Percentiles rank a stretch among this genome's conserved stretches.
phyloP scores from a whole-genome alignment of 345 rosid genomes.

The Eutrema yunnanense region DNA sequence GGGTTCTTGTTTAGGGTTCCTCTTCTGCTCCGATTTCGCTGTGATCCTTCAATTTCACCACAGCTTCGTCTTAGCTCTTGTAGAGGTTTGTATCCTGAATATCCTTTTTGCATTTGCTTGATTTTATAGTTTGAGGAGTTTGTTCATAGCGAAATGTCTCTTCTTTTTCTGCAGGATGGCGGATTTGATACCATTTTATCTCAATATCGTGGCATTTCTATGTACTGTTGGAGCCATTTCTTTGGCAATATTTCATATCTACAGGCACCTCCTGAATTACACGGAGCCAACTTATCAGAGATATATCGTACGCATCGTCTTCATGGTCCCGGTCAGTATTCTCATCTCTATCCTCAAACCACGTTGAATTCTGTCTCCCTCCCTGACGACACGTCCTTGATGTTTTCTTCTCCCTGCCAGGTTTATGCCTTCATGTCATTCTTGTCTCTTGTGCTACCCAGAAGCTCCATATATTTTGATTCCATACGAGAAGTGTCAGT shows the following conservation, averaged over 20 bases:
- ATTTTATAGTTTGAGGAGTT: background rate
- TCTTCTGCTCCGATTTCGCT: background rate
- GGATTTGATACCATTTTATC: constrained; percentile 48
- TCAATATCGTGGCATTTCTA: constrained; percentile 52
- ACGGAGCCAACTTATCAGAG: constrained; percentile 96
- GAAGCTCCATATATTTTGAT: constrained; percentile 79
- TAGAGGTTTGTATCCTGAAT: constrained; percentile 11
- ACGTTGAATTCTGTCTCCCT: background rate
- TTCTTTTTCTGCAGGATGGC: constrained; percentile 39
- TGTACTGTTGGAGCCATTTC: constrained; percentile 74
- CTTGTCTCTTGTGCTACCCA: constrained; percentile 69
- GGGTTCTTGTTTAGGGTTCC: constrained; percentile 7
- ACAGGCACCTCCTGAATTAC: constrained; percentile 82
- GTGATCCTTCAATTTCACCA: background rate
- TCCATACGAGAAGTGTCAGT: constrained; percentile 97
- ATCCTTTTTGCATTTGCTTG: background rate
- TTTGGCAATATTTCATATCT: constrained; percentile 70
- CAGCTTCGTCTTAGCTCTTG: constrained; percentile 6
- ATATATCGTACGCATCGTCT: constrained; percentile 86
- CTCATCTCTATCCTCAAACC: background rate
- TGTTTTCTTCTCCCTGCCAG: constrained; percentile 31
- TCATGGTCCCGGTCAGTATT: constrained; percentile 91
- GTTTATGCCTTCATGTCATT: constrained; percentile 90
- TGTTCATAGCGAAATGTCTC: background rate
- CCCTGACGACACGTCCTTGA: background rate